Percentiles rank a stretch among this genome's conserved stretches.
These are phyloP conservation scores for Chlamydomonas urium DNA, from an alignment of 139 green algal species.

Conservation along the genomic window DNA sequence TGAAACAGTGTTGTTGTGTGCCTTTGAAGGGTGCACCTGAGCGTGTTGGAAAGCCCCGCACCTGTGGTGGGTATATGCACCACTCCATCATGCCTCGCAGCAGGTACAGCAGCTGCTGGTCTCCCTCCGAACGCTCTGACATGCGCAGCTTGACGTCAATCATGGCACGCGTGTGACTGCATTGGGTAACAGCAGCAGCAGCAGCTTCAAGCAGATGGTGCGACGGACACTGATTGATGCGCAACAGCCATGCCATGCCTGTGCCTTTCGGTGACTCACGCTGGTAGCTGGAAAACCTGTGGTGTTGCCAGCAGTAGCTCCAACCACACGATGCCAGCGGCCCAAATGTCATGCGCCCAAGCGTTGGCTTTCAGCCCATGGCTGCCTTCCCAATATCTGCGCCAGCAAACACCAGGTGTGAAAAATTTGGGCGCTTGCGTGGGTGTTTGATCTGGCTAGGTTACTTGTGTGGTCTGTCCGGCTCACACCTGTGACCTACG, in stretches of 20 bases:
- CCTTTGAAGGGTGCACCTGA: too few relatives aligned
- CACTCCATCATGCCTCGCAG: slow-evolving; percentile 65
- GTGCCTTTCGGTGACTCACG: background rate
- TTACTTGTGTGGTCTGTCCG: too few relatives aligned
- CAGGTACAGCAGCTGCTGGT: slow-evolving; percentile 46
- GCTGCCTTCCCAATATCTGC: slow-evolving; percentile 9
- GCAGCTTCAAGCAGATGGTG: background rate
- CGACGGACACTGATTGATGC: too few relatives aligned
- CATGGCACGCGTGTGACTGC: slow-evolving; percentile 31
- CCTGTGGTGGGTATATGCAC: slow-evolving; percentile 65
- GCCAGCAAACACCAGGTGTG: background rate
- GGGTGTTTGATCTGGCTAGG: too few relatives aligned
- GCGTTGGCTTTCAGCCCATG: slow-evolving; percentile 16
- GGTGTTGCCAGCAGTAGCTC: slow-evolving; percentile 69
- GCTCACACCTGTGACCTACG: too few relatives aligned
- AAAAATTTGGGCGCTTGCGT: too few relatives aligned
- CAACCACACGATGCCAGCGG: slow-evolving; percentile 64
- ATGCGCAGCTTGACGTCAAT: slow-evolving; percentile 54
- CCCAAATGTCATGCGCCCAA: slow-evolving; percentile 67
- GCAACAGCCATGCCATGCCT: too few relatives aligned
- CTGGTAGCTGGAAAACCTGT: slow-evolving; percentile 47
- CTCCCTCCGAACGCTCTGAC: slow-evolving; percentile 25
- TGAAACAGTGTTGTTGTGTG: too few relatives aligned
- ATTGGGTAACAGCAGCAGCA: background rate
- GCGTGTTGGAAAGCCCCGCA: too few relatives aligned